Evolutionary conservation across 2,329 filamentous ascomycete species (phyloP).

Genomic region (Cladosporium sp.): DNA sequence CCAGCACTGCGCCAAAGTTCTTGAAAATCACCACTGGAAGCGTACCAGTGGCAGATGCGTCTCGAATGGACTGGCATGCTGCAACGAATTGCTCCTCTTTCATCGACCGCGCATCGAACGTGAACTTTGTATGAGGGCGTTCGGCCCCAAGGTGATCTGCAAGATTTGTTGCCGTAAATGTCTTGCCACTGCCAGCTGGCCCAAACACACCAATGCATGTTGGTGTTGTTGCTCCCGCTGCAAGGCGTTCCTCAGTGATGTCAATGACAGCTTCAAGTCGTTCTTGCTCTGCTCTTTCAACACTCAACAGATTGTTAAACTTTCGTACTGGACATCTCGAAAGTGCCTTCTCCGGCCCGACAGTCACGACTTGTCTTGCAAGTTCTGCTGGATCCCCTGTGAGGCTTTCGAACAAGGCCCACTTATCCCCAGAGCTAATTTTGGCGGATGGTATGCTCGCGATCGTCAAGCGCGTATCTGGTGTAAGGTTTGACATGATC

Average conservation of each 20-base stretch:
- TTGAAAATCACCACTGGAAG: slow-evolving; percentile 29
- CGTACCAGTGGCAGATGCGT: slow-evolving; percentile 24
- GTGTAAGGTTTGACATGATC: slow-evolving; percentile 22
- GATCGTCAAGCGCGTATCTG: slow-evolving; percentile 23
- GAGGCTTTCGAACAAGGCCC: slow-evolving; percentile 30
- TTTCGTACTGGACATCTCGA: slow-evolving; percentile 25
- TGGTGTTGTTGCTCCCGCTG: slow-evolving; percentile 20
- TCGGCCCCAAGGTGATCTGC: slow-evolving; percentile 23
- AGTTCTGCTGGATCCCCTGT: slow-evolving; percentile 32
- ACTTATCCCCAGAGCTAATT: slow-evolving; percentile 32
- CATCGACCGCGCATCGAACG: slow-evolving; percentile 28
- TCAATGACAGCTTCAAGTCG: slow-evolving; percentile 28
- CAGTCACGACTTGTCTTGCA: slow-evolving; percentile 29
- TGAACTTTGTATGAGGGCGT: slow-evolving; percentile 21
- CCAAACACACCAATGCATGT: slow-evolving; percentile 31
- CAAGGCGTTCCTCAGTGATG: slow-evolving; percentile 27
- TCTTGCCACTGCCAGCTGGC: slow-evolving; percentile 30
- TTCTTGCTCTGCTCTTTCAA: slow-evolving; percentile 30
- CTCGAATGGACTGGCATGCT: slow-evolving; percentile 29
- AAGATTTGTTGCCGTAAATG: slow-evolving; percentile 29
- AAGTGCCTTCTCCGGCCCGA: slow-evolving; percentile 29
- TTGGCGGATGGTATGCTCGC: slow-evolving; percentile 29
- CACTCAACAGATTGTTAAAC: slow-evolving; percentile 27
- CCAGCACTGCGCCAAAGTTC: slow-evolving; percentile 29
- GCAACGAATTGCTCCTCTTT: slow-evolving; percentile 25